These are phyloP conservation scores for Helicostylum pulchrum DNA, from an alignment of 192 early-diverging fungal genomes.

Conservation along the genomic window DNA sequence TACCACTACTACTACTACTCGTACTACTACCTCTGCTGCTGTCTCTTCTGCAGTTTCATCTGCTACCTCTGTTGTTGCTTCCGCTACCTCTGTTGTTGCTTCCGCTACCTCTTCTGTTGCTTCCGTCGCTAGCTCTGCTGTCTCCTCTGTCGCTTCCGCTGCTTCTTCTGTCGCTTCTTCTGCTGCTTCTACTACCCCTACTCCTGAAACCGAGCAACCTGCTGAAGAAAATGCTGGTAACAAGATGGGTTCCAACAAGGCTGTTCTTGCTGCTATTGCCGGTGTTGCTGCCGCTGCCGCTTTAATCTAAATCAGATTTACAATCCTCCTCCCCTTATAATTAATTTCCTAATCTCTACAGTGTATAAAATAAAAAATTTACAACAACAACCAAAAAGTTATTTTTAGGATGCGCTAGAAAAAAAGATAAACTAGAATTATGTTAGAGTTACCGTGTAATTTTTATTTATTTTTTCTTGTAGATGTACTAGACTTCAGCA, in stretches of 20 bases:
- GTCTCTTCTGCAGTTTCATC: not conserved
- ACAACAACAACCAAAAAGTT: too few species aligned
- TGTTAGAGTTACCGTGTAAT: too few species aligned
- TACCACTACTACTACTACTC: not conserved
- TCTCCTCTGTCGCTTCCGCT: not conserved
- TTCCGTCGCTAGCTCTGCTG: not conserved
- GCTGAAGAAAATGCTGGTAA: not conserved
- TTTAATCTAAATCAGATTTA: constrained; percentile 13
- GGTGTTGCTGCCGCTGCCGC: constrained; percentile 25
- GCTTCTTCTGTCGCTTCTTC: constrained; percentile 1
- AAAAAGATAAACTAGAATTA: too few species aligned
- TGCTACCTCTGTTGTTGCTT: not conserved
- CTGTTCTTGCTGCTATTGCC: constrained; percentile 16
- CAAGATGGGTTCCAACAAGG: constrained; percentile 12
- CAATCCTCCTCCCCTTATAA: too few species aligned
- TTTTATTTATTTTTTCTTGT: too few species aligned
- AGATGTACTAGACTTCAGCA: too few species aligned
- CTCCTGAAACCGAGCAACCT: not conserved
- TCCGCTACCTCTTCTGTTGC: not conserved
- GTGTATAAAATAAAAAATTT: too few species aligned
- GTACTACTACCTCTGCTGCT: not conserved
- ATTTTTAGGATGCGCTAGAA: too few species aligned
- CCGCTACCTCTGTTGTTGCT: not conserved
- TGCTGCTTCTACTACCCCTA: constrained; percentile 12
- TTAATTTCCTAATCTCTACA: too few species aligned